A percentile compares a stretch with the other conserved stretches of the same genome.
Conservation (phyloP, 1,139 yeast genomes). For the Waltiozyma sp. region DNA sequence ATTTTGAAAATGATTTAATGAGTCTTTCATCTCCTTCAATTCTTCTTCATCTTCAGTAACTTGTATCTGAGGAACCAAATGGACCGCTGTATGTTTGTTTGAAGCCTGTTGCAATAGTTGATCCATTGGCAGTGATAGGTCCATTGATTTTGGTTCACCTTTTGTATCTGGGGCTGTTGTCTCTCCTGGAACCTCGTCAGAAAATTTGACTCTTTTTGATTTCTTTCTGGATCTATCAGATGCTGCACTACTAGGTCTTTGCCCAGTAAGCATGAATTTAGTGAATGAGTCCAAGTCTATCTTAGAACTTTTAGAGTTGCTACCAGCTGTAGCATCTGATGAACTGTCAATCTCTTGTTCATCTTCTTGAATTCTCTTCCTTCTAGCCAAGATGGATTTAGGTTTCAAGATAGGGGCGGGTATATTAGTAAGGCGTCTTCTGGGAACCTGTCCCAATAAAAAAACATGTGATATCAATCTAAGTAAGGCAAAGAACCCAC, state of each 20-base stretch:
- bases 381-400: conserved; percentile 50
- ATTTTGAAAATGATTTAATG: conserved; percentile 54
- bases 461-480: conserved; percentile 47
- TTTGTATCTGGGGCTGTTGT: conserved; percentile 12
- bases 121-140: conserved; percentile 64
- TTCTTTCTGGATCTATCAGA: conserved; percentile 23
- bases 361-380: conserved; percentile 36
- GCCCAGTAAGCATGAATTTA: conserved; percentile 63
- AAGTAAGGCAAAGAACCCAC: conserved; percentile 65
- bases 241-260: conserved; percentile 30
- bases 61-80: conserved; percentile 19
- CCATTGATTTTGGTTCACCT: conserved; percentile 26
- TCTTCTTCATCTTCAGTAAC: conserved; percentile 46
- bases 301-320: conserved; percentile 10
- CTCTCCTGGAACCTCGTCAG: conserved; percentile 35
- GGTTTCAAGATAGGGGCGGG: conserved; percentile 59
- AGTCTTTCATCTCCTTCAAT: conserved; percentile 55
- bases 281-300: conserved; percentile 68
- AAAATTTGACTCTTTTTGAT: conserved; percentile 54
- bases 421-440: conserved; percentile 36
- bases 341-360: conserved; percentile 24
- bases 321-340: conserved; percentile 1
- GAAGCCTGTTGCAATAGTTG: conserved; percentile 42
- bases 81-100: conserved; percentile 7
- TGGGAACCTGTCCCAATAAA: conserved; percentile 27